Base-by-base conservation (phyloP, 768 basidiomycete genomes). In the Leucosporidium scottii region DNA sequence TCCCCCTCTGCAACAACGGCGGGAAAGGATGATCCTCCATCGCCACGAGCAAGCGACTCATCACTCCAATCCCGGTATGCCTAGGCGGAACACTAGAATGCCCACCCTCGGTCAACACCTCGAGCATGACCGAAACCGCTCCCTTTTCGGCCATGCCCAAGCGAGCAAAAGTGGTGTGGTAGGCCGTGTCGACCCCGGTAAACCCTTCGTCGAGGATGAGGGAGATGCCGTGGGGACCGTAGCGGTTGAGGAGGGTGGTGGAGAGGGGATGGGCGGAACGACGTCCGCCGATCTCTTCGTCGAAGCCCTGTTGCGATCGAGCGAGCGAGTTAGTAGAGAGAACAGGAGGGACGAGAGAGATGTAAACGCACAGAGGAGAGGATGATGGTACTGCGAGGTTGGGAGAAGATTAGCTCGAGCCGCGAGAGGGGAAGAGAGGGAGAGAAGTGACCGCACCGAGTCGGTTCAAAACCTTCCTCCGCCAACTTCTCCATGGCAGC, bases 161-260 rank as follows among this genome's bases (percentile, higher is more conserved):
- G 44, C 70, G 67, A 0, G 78, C 78, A 51, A 80, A 73, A 0
- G 63, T 64, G 0, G 64, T 51, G n/a, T 78, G 78, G 65, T 74
- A 78, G 12, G 74, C 69, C 4, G 73, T 28, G 27, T 77, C 75
- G 18, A 80, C 73, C 4, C 79, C 79, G 80, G 74, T 77, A 86
- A 90, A 84, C 44, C 93, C 92, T 81, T 97, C 93, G 75, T 97
- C 93, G 44, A 97, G 82, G 55, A 96, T 77, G 75, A 94, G 82
- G 0, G 88, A 85, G 75, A 91, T 85, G 6, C 84, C 83, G 74
- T 91, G 78, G 67, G 83, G 76, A 47, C 91, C 92, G 75, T 89
- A 93, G 21, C 80, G 82, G 4, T 81, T 72, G 57, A 84, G 76
- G 36, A 96, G 77, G 51, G 79, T 76, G 8, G 75, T 39, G 0